These are phyloP conservation scores for Symbiotaphrina buchneri DNA, from an alignment of 495 filamentous ascomycete species.

Conservation along the genomic window DNA sequence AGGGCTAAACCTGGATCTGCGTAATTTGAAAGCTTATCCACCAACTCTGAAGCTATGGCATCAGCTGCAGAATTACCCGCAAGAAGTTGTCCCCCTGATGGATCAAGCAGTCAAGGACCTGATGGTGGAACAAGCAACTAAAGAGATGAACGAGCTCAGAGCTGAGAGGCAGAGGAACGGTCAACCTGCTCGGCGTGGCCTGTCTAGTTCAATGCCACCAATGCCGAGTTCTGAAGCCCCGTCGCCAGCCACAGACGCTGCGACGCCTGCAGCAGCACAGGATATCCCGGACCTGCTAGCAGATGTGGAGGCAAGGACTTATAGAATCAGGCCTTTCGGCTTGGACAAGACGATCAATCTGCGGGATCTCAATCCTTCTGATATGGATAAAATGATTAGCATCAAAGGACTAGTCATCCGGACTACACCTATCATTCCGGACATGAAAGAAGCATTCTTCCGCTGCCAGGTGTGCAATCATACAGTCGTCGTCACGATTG, in stretches of 20 bases:
- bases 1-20: slow-evolving; percentile 68
- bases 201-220: slow-evolving; percentile 48
- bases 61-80: slow-evolving; percentile 76
- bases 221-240: slow-evolving; percentile 55
- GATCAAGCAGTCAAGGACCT: slow-evolving; percentile 82
- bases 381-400: slow-evolving; percentile 90
- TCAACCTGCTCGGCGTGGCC: slow-evolving; percentile 16
- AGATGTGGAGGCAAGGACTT: slow-evolving; percentile 46
- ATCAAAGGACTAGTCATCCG: slow-evolving; percentile 96
- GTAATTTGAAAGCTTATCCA: slow-evolving; percentile 83
- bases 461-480: slow-evolving; percentile 82
- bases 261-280: slow-evolving; percentile 18
- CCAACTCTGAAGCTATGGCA: slow-evolving; percentile 86
- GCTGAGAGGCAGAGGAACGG: slow-evolving; percentile 26
- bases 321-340: slow-evolving; percentile 79
- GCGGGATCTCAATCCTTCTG: slow-evolving; percentile 81
- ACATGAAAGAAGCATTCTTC: slow-evolving; percentile 98
- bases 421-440: slow-evolving; percentile 85
- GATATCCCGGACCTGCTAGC: slow-evolving; percentile 17
- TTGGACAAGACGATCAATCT: slow-evolving; percentile 74
- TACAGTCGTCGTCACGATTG: slow-evolving; percentile 72
- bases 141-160: slow-evolving; percentile 51
- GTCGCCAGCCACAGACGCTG: slow-evolving; percentile 12
- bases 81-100: slow-evolving; percentile 91
- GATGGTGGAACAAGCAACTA: slow-evolving; percentile 73